A percentile compares a stretch with the other conserved stretches of the same genome.
These are phyloP conservation scores for Arachnomyces sp. DNA, from an alignment of 2,329 filamentous ascomycete species.

Conservation along the genomic window DNA sequence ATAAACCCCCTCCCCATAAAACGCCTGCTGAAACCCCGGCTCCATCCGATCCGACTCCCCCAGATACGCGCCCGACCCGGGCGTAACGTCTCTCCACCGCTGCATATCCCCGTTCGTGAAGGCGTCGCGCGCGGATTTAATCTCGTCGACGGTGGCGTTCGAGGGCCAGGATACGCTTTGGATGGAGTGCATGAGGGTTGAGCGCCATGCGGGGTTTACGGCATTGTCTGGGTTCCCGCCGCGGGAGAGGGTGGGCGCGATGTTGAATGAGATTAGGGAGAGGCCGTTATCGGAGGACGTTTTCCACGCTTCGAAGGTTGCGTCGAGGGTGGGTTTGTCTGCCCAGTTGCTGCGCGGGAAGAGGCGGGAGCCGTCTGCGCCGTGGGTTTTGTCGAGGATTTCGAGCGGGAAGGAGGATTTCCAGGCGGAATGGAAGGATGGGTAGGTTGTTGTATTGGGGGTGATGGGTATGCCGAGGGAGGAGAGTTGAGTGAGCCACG, in stretches of 20 bases:
- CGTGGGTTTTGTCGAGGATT: conserved; percentile 27
- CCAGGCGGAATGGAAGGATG: conserved; percentile 32
- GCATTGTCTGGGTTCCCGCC: conserved; percentile 6
- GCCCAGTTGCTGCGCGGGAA: conserved; percentile 34
- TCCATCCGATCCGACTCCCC: conserved; percentile 10
- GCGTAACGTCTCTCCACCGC: neutral
- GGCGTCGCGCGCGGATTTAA: conserved; percentile 22
- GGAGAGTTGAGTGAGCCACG: conserved; percentile 23
- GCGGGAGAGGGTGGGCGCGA: neutral
- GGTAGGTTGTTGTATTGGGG: conserved; percentile 30
- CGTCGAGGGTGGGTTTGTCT: conserved; percentile 22
- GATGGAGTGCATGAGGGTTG: conserved; percentile 7
- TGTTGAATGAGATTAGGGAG: neutral
- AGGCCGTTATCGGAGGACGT: neutral
- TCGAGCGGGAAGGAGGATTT: conserved; percentile 35
- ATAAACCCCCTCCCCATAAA: conserved; percentile 23
- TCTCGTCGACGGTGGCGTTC: conserved; percentile 12
- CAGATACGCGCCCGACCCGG: conserved; percentile 6
- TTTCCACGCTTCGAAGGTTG: conserved; percentile 28
- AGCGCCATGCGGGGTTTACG: conserved; percentile 15
- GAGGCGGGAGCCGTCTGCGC: conserved; percentile 38
- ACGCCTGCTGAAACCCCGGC: conserved; percentile 19
- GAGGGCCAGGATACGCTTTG: neutral
- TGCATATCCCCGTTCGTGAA: conserved; percentile 22
- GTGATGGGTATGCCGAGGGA: conserved; percentile 30